Evolutionary conservation across 2,329 filamentous ascomycete genomes (phyloP).

Genomic region (Aspergillus calidoustus): DNA sequence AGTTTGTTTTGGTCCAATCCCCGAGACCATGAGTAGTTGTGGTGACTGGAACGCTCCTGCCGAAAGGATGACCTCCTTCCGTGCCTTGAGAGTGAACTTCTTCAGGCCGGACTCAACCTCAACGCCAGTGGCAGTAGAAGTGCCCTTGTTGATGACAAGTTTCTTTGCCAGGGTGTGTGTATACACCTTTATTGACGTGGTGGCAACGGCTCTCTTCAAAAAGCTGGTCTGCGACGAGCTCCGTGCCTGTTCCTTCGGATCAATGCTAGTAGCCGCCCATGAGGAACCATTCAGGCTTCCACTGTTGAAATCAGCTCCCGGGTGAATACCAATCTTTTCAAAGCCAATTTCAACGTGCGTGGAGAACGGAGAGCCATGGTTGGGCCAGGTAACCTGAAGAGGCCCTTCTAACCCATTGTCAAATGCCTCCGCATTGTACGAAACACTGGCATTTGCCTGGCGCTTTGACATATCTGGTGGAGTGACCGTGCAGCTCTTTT

Average conservation of each 20-base stretch:
- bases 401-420: conserved; percentile 28
- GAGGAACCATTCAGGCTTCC: conserved; percentile 11
- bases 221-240: conserved; percentile 12
- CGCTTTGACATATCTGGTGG: conserved; percentile 6
- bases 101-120: conserved; percentile 5
- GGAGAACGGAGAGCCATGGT: conserved; percentile 30
- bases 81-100: conserved; percentile 8
- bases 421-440: conserved; percentile 12
- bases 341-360: conserved; percentile 32
- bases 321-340: conserved; percentile 29
- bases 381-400: conserved; percentile 36
- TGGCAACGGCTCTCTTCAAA: background rate
- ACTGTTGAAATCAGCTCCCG: conserved; percentile 28
- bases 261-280: conserved; percentile 4
- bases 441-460: conserved; percentile 2
- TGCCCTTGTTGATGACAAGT: conserved; percentile 12
- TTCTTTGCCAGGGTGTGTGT: conserved; percentile 14
- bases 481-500: conserved; percentile 15
- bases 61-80: conserved; percentile 20
- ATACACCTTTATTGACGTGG: conserved; percentile 10
- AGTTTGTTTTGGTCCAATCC: conserved; percentile 23
- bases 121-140: conserved; percentile 13
- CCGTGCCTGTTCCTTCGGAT: conserved; percentile 4
- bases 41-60: conserved; percentile 27
- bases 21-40: conserved; percentile 29